phyloP scores from a whole-genome alignment of 306 rosid genomes.

The Notholithocarpus densiflorus region DNA sequence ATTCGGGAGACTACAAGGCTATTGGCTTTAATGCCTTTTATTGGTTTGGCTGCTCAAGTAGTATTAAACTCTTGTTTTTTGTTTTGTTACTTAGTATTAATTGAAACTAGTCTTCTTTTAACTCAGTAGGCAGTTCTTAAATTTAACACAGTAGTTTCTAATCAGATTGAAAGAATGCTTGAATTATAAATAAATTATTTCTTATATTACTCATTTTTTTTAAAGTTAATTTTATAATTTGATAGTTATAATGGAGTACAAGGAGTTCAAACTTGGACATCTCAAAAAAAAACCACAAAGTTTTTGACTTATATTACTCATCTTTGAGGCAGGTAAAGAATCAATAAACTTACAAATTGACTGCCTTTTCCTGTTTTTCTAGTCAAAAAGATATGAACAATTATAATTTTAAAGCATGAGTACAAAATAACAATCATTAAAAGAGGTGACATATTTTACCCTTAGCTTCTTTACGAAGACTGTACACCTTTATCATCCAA shows the following conservation, averaged over 20 bases:
- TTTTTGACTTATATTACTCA: not conserved
- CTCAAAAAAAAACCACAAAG: too few relatives aligned
- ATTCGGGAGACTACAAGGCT: too few relatives aligned
- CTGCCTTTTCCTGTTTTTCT: not conserved
- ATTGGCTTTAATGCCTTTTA: not conserved
- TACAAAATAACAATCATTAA: constrained; percentile 29
- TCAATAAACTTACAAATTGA: constrained; percentile 3
- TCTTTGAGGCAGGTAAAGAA: not conserved
- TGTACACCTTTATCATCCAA: constrained; percentile 1
- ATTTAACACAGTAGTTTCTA: not conserved
- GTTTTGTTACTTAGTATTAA: too few relatives aligned
- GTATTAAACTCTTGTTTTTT: too few relatives aligned
- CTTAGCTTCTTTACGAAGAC: constrained; percentile 16
- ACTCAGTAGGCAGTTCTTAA: too few relatives aligned
- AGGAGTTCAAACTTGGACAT: too few relatives aligned
- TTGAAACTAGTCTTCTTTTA: too few relatives aligned
- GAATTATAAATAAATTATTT: not conserved
- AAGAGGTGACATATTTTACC: not conserved
- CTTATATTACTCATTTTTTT: not conserved
- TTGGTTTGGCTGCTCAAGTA: not conserved
- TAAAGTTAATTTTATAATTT: too few relatives aligned
- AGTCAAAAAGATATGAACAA: constrained; percentile 25
- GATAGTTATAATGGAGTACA: too few relatives aligned
- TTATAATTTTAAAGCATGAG: constrained; percentile 7
- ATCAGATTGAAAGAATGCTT: not conserved